These are phyloP conservation scores for Diplocarpon mali DNA, from an alignment of 2,329 filamentous ascomycete genomes.

Conservation along the genomic window DNA sequence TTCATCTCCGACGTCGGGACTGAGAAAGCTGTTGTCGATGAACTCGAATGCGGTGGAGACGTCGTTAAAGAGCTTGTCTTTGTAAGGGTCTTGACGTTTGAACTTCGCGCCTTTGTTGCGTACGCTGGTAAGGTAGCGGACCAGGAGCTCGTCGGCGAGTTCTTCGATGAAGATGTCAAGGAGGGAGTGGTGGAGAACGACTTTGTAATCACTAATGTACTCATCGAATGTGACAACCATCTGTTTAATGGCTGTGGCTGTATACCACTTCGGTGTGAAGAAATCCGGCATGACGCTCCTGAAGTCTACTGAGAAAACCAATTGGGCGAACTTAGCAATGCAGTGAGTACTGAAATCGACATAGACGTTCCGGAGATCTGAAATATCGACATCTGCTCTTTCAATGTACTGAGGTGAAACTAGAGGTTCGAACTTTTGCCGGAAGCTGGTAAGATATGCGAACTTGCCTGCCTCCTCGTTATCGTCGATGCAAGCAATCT, in stretches of 20 bases:
- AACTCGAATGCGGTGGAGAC: slow-evolving; percentile 83
- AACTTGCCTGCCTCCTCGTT: slow-evolving; percentile 63
- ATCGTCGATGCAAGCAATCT: slow-evolving; percentile 96
- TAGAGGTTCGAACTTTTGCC: slow-evolving; percentile 67
- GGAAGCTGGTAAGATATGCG: slow-evolving; percentile 80
- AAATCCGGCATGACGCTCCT: slow-evolving; percentile 71
- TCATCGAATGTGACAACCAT: slow-evolving; percentile 94
- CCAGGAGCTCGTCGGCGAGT: slow-evolving; percentile 80
- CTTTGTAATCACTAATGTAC: slow-evolving; percentile 79
- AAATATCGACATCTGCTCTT: slow-evolving; percentile 61
- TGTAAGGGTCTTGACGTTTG: slow-evolving; percentile 74
- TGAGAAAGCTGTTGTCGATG: slow-evolving; percentile 46
- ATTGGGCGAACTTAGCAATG: slow-evolving; percentile 71
- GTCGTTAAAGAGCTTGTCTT: slow-evolving; percentile 89
- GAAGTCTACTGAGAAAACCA: slow-evolving; percentile 91
- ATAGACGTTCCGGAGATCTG: slow-evolving; percentile 74
- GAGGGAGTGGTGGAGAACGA: slow-evolving; percentile 75
- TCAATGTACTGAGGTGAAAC: slow-evolving; percentile 74
- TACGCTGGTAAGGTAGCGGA: slow-evolving; percentile 72
- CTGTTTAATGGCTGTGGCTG: slow-evolving; percentile 75
- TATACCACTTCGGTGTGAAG: slow-evolving; percentile 88
- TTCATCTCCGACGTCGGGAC: slow-evolving; percentile 53
- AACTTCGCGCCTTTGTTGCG: slow-evolving; percentile 89
- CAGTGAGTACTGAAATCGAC: slow-evolving; percentile 92
- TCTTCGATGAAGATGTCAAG: slow-evolving; percentile 90